Base-by-base conservation (phyloP, 2,329 filamentous ascomycete species). In the Pestalotiopsis sp. region DNA sequence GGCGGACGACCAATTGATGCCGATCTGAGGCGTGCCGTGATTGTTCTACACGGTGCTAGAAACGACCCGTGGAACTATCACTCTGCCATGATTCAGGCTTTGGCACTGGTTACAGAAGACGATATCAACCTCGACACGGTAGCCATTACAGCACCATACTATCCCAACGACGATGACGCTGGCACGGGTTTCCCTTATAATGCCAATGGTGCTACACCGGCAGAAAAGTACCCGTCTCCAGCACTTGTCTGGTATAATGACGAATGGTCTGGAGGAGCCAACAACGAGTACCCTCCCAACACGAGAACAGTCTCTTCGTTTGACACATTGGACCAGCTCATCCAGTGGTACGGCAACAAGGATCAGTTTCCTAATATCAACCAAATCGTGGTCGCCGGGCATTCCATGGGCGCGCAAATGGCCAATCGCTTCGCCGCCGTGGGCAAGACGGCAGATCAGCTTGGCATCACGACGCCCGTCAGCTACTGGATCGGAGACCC, bases 401-500 rank as follows among this genome's bases (percentile, higher is more conserved):
- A 70, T 62, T 70, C 68, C 6, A 64, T 67, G 38, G 68, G 68
- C 5, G 68, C 55, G 6, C 68, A 70, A 38, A 66, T 65, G 52
- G 60, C 44, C 22, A 67, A 70, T 24, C 68, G 68, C 26, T 70
- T 68, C 38, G 68, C 65, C 30, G 68, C 67, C n/a, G 65, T 70
- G 10, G 68, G 64, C 40, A 67, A 68, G 58, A 67, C 58, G 10
- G 26, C 35, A 1, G 39, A 26, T 14, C 52, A 66, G 39, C 64
- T 68, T n/a, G 61, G 64, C 48, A 48, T 65, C 20, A 35, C 35
- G 6, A 67, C 62, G 4, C 67, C 64, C 10, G 57, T 70, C 10
- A 68, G 39, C 39, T 70, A 70, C 65, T 70, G 58, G 35, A 48
- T 70, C 20, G 67, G 68, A n/a, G 63, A 70, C 22, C 68, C 68